A percentile compares a stretch with the other conserved stretches of the same genome.
Evolutionary conservation across 2,329 filamentous ascomycete species (phyloP).

Genomic region (Cryoendolithus antarcticus): DNA sequence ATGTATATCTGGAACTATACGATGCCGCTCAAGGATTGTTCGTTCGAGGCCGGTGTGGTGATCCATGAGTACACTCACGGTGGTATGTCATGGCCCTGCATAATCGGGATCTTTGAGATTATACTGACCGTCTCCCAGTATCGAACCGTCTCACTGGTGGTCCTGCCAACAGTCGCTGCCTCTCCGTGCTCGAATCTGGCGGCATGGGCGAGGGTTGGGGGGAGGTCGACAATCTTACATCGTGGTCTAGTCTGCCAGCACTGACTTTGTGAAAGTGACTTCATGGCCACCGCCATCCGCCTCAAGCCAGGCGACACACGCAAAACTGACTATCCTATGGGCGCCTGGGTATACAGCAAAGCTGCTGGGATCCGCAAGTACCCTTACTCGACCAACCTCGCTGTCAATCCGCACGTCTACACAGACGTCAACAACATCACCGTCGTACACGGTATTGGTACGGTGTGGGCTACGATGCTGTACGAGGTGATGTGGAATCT

Average conservation of each 20-base stretch:
- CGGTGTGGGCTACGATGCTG: slow-evolving; percentile 40
- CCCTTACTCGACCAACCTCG: slow-evolving; percentile 40
- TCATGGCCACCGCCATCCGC: slow-evolving; percentile 41
- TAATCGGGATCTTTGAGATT: neutral
- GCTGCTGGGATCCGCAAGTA: slow-evolving; percentile 36
- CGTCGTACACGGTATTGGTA: slow-evolving; percentile 38
- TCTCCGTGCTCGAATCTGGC: slow-evolving; percentile 36
- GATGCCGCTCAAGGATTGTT: slow-evolving; percentile 38
- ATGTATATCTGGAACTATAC: slow-evolving; percentile 46
- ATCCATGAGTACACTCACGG: slow-evolving; percentile 47
- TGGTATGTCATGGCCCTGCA: slow-evolving; percentile 2
- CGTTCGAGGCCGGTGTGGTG: slow-evolving; percentile 49
- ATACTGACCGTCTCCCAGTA: slow-evolving; percentile 28
- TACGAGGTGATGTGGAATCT: slow-evolving; percentile 49
- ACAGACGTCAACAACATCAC: slow-evolving; percentile 27
- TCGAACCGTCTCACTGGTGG: slow-evolving; percentile 49
- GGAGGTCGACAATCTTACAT: no score
- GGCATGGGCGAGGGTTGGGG: slow-evolving; percentile 50
- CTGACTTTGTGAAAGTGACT: slow-evolving; percentile 25
- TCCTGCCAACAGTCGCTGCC: slow-evolving; percentile 40
- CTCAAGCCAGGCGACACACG: slow-evolving; percentile 36
- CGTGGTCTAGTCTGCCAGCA: no score
- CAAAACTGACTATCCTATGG: slow-evolving; percentile 36
- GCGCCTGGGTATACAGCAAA: slow-evolving; percentile 37
- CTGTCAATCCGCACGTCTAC: slow-evolving; percentile 41